Conservation (phyloP, 257 asterid genomes). For the Nyctanthes arbortristis region DNA sequence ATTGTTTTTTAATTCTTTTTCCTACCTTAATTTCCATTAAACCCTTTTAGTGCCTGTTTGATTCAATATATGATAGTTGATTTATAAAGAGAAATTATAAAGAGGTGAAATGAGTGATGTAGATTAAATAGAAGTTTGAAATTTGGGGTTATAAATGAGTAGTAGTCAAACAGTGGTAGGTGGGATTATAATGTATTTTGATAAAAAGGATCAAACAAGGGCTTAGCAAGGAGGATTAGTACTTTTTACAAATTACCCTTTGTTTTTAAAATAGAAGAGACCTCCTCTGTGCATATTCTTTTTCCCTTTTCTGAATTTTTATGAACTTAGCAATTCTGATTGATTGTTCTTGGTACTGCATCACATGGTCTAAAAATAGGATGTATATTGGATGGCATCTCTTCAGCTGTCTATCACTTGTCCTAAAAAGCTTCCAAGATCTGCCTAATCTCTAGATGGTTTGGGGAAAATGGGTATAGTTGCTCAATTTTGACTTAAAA, state of each 20-base stretch:
- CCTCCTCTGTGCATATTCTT: neutral
- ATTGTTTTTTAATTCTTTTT: neutral
- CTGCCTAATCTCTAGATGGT: neutral
- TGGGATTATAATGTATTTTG: too few relatives aligned
- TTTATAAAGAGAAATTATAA: too few relatives aligned
- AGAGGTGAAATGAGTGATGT: too few relatives aligned
- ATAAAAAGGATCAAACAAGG: too few relatives aligned
- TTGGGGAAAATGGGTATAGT: neutral
- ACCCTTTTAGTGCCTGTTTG: neutral
- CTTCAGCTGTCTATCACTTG: too few relatives aligned
- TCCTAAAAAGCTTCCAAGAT: neutral
- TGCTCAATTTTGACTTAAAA: neutral
- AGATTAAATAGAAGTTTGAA: too few relatives aligned
- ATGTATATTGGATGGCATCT: neutral
- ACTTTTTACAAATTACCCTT: neutral
- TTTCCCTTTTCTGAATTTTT: neutral
- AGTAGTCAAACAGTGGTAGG: too few relatives aligned
- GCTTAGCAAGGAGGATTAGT: neutral
- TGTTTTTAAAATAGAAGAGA: neutral
- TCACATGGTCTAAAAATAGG: neutral
- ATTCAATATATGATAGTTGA: too few relatives aligned
- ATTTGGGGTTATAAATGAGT: too few relatives aligned
- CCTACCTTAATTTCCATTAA: neutral
- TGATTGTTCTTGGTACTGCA: neutral
- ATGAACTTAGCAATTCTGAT: neutral